Evolutionary conservation across 805 yeast genomes (phyloP), one percentile per base, ranked within the genome.

Genomic region (Ogataea trehaloabstinens): DNA sequence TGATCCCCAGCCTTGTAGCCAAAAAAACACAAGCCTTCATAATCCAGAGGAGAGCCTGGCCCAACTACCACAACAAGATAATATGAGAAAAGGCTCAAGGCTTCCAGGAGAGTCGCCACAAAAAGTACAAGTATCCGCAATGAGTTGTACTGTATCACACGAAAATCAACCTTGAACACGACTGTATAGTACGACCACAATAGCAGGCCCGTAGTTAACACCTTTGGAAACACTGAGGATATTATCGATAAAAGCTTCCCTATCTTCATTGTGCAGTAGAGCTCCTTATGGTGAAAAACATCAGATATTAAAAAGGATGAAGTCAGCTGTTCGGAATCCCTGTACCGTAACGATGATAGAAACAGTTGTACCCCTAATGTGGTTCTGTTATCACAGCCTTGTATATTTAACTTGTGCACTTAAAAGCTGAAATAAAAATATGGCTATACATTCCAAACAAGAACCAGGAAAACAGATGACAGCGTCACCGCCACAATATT

Each of bases 11-110:
- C 45, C 10, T 27, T 34, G 37, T 48, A 52, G 20, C 33, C 39
- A 17, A 40, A 41, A 6, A 46, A 41, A 13, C 52, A 37, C 7
- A 83, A 57, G 28, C 67, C 73, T 0, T 66, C 61, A 46, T 66
- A 80, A 44, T 82, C 87, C 15, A 65, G 44, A 0, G 91, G 88
- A 13, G 82, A 75, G 0, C 91, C 91, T 0, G 84, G 72, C 0
- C 88, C 88, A 2, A 61, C 60, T 1, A 24, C n/a, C 2, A 81
- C 66, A 3, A 80, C 74, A 45, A 64, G 59, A 54, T 63, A 76
- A 53, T 83, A 83, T 2, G 83, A 64, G 46, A 68, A 68, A 4
- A 80, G 31, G 16, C 71, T 66, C 12, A 73, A 51, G 0, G 37
- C 18, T 21, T 66, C 68, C 8, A 75, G 50, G 12, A 48, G 19